Base-by-base conservation (phyloP, 495 filamentous ascomycete genomes). In the Annulohypoxylon stygium region DNA sequence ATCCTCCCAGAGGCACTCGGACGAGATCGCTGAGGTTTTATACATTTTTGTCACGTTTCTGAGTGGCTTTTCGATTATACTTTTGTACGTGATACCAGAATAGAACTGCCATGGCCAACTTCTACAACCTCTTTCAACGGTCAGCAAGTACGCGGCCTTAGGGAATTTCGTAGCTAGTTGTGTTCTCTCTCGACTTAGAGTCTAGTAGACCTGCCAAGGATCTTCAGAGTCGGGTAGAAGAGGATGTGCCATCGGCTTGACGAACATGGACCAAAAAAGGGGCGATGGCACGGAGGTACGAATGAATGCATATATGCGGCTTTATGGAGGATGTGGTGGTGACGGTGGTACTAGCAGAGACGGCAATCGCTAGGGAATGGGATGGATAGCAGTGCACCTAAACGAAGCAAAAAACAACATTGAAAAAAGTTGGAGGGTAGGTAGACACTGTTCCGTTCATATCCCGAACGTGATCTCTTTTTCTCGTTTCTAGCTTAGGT, bases 1-100 rank as follows among this genome's bases (percentile, higher is more conserved):
- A 48, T 18, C 59, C 26, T 30, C 45, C 39, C 47, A 11, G n/a
- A 53, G 47, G 20, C 37, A 41, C 37, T 54, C 51, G 53, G 60
- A 67, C 61, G 48, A 43, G 59, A 39, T 41, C 33, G 26, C 59
- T 36, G 67, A 60, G 67, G 39, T 59, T 37, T 61, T 74, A 66
- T 74, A 67, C 41, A 30, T 47, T 57, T 68, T 39, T 41, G 61
- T 41, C 63, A 55, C 14, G 64, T 57, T 64, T 71, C 47, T 71
- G 33, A 47, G 55, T 39, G 23, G 23, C 67, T 57, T 33, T 62
- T 48, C 51, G 51, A 25, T 36, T 60, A 67, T 71, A 67, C 53
- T 71, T 30, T 68, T 71, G 67, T 71, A 75, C 51, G 67, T 75
- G 72, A 75, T 75, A 75, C 72, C 72, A 75, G 68, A 60, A 75